These are phyloP conservation scores for Podospora appendiculata DNA, from an alignment of 495 filamentous ascomycete species.

Conservation along the genomic window DNA sequence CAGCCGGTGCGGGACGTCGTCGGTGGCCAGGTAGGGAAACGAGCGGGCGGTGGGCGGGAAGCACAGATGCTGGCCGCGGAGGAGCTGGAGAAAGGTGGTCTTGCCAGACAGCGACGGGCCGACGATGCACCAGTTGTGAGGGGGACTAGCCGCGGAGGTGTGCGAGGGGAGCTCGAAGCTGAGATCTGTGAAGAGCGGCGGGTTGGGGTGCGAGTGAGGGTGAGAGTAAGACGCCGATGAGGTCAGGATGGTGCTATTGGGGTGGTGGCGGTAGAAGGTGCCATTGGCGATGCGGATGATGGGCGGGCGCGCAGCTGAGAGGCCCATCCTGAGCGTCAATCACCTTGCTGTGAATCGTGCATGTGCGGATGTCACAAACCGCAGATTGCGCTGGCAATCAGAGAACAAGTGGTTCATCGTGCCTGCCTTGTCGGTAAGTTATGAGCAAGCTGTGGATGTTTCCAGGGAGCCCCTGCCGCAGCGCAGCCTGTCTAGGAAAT, in stretches of 20 bases:
- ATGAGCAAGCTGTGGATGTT: too few relatives aligned
- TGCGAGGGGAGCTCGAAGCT: constrained; percentile 56
- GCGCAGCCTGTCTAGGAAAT: too few relatives aligned
- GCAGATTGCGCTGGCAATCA: too few relatives aligned
- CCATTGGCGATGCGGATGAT: constrained; percentile 66
- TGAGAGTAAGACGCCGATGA: too few relatives aligned
- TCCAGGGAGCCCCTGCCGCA: too few relatives aligned
- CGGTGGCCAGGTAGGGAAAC: constrained; percentile 65
- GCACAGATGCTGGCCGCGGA: constrained; percentile 66
- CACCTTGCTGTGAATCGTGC: too few relatives aligned
- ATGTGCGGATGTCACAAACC: too few relatives aligned
- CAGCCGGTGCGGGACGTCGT: constrained; percentile 23
- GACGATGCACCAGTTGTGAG: constrained; percentile 66
- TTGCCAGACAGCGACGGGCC: constrained; percentile 63
- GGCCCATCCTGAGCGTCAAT: neutral
- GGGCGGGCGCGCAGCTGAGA: constrained; percentile 31
- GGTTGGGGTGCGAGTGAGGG: constrained; percentile 32
- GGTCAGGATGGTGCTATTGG: constrained; percentile 15
- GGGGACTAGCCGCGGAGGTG: constrained; percentile 7
- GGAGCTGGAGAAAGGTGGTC: constrained; percentile 67
- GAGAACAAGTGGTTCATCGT: too few relatives aligned
- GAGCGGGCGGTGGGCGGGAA: constrained; percentile 63
- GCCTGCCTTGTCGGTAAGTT: too few relatives aligned
- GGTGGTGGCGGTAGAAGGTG: constrained; percentile 77
- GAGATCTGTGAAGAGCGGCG: constrained; percentile 60